A percentile compares a stretch with the other conserved stretches of the same genome.
Evolutionary conservation across 495 filamentous ascomycete species (phyloP).

Genomic region (Talaromyces wortmannii): DNA sequence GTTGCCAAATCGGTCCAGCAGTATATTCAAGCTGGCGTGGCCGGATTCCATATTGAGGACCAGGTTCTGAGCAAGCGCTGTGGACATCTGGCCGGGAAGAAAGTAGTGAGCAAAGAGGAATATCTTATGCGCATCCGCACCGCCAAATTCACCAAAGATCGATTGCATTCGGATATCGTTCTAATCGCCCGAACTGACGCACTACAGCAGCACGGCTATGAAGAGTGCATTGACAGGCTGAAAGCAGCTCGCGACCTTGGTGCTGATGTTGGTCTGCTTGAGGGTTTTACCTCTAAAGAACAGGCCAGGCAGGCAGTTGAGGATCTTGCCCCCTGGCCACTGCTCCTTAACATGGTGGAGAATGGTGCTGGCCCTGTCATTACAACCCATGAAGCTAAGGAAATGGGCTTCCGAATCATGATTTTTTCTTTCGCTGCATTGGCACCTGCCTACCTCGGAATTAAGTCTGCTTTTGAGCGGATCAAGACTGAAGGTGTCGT

Average conservation of each 20-base stretch:
- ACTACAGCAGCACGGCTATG: slow-evolving; percentile 55
- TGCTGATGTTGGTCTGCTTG: slow-evolving; percentile 60
- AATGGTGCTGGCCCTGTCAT: slow-evolving; percentile 53
- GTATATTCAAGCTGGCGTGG: slow-evolving; percentile 62
- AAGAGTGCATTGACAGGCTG: slow-evolving; percentile 50
- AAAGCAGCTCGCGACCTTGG: slow-evolving; percentile 48
- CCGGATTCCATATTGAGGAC: slow-evolving; percentile 68
- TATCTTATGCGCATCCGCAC: slow-evolving; percentile 52
- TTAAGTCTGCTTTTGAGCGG: slow-evolving; percentile 33
- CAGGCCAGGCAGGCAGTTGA: slow-evolving; percentile 43
- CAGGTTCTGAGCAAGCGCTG: slow-evolving; percentile 61
- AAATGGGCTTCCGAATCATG: slow-evolving; percentile 58
- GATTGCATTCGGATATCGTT: slow-evolving; percentile 50
- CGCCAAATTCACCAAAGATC: slow-evolving; percentile 39
- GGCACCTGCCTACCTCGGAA: slow-evolving; percentile 45
- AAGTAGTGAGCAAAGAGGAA: slow-evolving; percentile 44
- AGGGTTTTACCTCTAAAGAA: slow-evolving; percentile 52
- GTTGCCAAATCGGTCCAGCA: slow-evolving; percentile 56
- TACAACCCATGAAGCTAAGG: slow-evolving; percentile 46
- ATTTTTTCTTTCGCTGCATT: slow-evolving; percentile 51
- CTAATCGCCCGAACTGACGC: slow-evolving; percentile 67
- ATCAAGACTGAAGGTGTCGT: slow-evolving; percentile 43
- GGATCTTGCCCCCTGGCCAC: slow-evolving; percentile 50
- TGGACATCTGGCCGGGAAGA: slow-evolving; percentile 56
- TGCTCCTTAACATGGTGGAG: slow-evolving; percentile 59